Percentiles rank a stretch among this genome's conserved stretches.
phyloP scores from a whole-genome alignment of 2,329 filamentous ascomycete species.

The Laburnicola sp. region DNA sequence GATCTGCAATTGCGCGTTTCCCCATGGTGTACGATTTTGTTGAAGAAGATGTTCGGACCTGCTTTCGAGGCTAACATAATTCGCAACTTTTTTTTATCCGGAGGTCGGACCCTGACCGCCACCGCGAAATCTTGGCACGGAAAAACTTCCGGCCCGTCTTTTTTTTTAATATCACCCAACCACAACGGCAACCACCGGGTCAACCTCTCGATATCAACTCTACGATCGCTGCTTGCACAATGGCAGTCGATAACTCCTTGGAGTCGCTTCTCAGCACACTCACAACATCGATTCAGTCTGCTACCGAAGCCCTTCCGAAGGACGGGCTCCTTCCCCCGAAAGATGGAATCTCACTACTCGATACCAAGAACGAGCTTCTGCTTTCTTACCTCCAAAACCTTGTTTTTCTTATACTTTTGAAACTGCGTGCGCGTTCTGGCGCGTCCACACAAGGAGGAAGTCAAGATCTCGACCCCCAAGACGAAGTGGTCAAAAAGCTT shows the following conservation, averaged over 20 bases:
- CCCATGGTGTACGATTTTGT: conserved; percentile 29
- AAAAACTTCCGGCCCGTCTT: not conserved
- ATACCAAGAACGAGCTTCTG: conserved; percentile 96
- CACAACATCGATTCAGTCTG: conserved; percentile 66
- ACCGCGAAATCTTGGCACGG: conserved; percentile 19
- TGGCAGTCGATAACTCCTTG: conserved; percentile 47
- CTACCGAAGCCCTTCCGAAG: conserved; percentile 56
- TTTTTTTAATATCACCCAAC: not conserved
- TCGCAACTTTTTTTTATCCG: conserved; percentile 14
- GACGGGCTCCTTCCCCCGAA: conserved; percentile 69
- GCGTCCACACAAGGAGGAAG: conserved; percentile 24
- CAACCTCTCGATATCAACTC: not conserved
- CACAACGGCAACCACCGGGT: not conserved
- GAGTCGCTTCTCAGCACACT: conserved; percentile 48
- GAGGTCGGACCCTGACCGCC: conserved; percentile 3
- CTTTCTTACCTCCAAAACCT: conserved; percentile 95
- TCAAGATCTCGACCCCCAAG: conserved; percentile 54
- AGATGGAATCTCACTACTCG: conserved; percentile 90
- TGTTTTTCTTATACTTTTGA: conserved; percentile 81
- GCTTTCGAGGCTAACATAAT: conserved; percentile 3
- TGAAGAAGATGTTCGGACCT: not conserved
- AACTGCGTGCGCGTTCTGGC: conserved; percentile 58
- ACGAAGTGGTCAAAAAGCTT: conserved; percentile 80
- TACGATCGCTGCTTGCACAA: conserved; percentile 13
- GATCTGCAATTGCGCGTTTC: conserved; percentile 42